Percentiles rank a stretch among this genome's conserved stretches.
Conservation (phyloP, 345 rosid species). For the Melaleuca alternifolia region DNA sequence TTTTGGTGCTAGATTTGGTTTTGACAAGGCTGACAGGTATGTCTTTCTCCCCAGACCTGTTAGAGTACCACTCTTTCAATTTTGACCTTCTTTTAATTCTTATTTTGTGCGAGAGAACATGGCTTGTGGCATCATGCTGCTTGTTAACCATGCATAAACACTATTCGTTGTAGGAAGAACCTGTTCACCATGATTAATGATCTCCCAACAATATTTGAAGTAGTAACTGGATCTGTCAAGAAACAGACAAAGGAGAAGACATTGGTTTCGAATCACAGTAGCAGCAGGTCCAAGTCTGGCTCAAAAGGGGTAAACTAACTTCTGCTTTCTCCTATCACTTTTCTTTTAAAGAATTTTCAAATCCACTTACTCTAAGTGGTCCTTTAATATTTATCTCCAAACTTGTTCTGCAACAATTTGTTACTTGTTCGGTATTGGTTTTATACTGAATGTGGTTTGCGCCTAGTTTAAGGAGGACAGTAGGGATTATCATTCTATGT, state of each 20-base stretch:
- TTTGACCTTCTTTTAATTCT: not conserved
- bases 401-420: not conserved
- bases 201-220: constrained; percentile 60
- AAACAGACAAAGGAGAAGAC: constrained; percentile 45
- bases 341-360: not conserved
- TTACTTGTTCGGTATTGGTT: not conserved
- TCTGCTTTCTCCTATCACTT: not conserved
- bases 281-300: constrained; percentile 46
- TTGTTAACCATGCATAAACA: not conserved
- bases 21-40: constrained; percentile 67
- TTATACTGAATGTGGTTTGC: not conserved
- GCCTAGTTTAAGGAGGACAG: not conserved
- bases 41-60: not conserved
- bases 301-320: constrained; percentile 14
- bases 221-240: constrained; percentile 49
- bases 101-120: not conserved
- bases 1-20: constrained; percentile 66
- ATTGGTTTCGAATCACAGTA: constrained; percentile 38
- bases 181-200: constrained; percentile 65
- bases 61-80: not conserved
- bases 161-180: constrained; percentile 38
- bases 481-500: not conserved
- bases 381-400: not conserved
- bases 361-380: not conserved
- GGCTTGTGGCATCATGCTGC: not conserved